Conservation (phyloP, 1,284 basidiomycete genomes). For the Malassezia obtusa region DNA sequence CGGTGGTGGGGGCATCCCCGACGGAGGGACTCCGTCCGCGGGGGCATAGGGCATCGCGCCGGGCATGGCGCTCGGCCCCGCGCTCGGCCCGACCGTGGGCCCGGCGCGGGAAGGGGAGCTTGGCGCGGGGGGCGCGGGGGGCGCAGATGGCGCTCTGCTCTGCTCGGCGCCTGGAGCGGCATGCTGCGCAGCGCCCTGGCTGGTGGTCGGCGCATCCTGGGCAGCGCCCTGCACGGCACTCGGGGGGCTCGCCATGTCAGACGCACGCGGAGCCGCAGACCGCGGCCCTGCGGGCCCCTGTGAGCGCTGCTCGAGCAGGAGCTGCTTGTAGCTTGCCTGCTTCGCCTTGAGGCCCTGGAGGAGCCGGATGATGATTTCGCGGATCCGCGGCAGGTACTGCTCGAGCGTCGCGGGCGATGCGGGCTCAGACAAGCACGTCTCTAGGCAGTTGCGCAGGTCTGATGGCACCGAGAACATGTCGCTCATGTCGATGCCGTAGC, state of each 20-base stretch:
- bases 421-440: conserved; percentile 80
- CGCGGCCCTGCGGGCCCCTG: not conserved
- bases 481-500: conserved; percentile 80
- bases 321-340: conserved; percentile 62
- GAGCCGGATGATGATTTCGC: conserved; percentile 82
- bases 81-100: no score
- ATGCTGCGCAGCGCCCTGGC: no score
- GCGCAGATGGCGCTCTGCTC: no score
- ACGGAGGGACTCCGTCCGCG: no score
- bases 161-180: no score
- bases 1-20: no score
- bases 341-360: conserved; percentile 83
- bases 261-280: not conserved
- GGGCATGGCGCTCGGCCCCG: no score
- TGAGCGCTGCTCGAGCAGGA: conserved; percentile 24
- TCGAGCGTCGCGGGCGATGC: conserved; percentile 76
- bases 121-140: no score
- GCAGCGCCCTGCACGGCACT: not conserved
- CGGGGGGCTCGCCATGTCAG: not conserved
- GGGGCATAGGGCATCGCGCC: no score
- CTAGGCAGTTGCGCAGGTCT: conserved; percentile 76
- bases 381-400: conserved; percentile 77
- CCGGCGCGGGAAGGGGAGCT: no score
- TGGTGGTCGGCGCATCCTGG: no score
- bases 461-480: conserved; percentile 80